phyloP scores from a whole-genome alignment of 495 filamentous ascomycete genomes.

The Aspergillus biplanus region DNA sequence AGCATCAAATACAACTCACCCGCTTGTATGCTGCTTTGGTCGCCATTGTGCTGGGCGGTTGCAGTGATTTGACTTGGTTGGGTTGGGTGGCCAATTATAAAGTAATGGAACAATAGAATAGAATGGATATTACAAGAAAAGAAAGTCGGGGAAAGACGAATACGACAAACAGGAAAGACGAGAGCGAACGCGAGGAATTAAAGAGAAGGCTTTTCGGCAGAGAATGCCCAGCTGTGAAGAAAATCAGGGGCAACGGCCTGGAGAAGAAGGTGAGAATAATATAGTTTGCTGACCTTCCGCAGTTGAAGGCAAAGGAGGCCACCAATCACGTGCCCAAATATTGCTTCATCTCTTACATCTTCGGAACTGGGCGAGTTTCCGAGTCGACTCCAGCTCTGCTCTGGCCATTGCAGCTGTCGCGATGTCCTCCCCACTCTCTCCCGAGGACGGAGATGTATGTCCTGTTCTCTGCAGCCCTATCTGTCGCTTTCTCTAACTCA shows the following conservation, averaged over 20 bases:
- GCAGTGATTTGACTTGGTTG: background rate
- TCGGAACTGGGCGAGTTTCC: constrained; percentile 9
- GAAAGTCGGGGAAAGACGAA: background rate
- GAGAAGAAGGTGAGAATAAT: background rate
- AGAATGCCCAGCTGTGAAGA: background rate
- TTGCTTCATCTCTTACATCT: constrained; percentile 23
- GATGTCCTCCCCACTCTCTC: constrained; percentile 49
- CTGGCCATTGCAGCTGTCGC: constrained; percentile 44
- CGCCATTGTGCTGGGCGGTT: constrained; percentile 59
- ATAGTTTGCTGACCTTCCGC: background rate
- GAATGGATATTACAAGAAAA: background rate
- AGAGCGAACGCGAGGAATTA: background rate
- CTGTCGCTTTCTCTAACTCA: constrained; percentile 10
- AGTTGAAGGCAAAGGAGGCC: constrained; percentile 10
- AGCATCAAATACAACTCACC: constrained; percentile 51
- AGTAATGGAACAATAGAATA: background rate
- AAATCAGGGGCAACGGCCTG: background rate
- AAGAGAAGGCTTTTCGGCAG: background rate
- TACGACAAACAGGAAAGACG: background rate
- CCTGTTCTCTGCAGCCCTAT: constrained; percentile 1
- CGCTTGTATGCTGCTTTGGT: constrained; percentile 83
- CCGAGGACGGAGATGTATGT: constrained; percentile 49
- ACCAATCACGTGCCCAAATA: constrained; percentile 33
- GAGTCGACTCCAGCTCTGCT: constrained; percentile 22
- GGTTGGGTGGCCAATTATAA: background rate